Evolutionary conservation across 257 asterid genomes (phyloP).

Genomic region (Jacaranda mimosifolia): DNA sequence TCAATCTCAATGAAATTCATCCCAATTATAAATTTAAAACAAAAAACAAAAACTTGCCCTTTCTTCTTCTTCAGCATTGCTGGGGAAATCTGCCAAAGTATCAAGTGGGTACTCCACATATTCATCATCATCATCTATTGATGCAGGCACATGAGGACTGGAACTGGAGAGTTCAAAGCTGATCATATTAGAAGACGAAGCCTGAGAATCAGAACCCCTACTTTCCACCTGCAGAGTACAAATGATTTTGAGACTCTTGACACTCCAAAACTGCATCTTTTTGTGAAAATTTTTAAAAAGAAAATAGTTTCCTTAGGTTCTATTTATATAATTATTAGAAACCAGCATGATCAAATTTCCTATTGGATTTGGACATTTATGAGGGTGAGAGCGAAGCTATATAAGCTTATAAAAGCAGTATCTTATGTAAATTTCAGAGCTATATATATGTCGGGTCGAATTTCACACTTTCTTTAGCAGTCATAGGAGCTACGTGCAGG

Average conservation of each 20-base stretch:
- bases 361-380: too few relatives aligned
- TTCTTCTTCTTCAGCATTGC: slow-evolving; percentile 83
- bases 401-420: too few relatives aligned
- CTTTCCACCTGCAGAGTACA: slow-evolving; percentile 60
- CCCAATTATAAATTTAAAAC: neutral
- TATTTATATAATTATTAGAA: neutral
- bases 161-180: slow-evolving; percentile 74
- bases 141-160: slow-evolving; percentile 56
- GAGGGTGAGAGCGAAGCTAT: too few relatives aligned
- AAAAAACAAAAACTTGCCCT: slow-evolving; percentile 50
- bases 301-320: neutral
- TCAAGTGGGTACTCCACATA: slow-evolving; percentile 82
- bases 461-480: too few relatives aligned
- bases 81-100: slow-evolving; percentile 70
- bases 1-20: too few relatives aligned
- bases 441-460: too few relatives aligned
- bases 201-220: slow-evolving; percentile 51
- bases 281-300: neutral
- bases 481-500: too few relatives aligned
- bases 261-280: neutral
- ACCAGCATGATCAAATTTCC: neutral
- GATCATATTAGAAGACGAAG: slow-evolving; percentile 80
- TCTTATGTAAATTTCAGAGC: too few relatives aligned
- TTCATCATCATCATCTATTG: slow-evolving; percentile 77
- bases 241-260: neutral